Percentiles rank a stretch among this genome's conserved stretches.
These are phyloP conservation scores for Globisporangium camurandrum DNA, from an alignment of 352 stramenopile species.

Conservation along the genomic window DNA sequence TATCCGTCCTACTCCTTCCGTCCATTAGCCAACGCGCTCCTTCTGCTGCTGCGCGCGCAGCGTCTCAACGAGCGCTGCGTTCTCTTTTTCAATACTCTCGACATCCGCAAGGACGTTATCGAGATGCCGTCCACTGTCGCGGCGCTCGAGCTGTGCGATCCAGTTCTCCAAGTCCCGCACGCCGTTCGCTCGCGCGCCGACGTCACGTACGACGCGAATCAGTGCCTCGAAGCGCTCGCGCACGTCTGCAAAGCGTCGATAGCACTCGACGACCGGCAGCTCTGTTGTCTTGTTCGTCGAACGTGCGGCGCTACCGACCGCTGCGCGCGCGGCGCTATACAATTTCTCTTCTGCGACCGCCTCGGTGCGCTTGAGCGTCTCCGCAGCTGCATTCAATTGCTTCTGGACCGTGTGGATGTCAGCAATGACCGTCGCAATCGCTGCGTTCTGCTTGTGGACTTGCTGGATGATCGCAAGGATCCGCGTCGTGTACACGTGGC, in stretches of 20 bases:
- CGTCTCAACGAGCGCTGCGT: constrained; percentile 44
- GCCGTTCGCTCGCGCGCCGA: constrained; percentile 74
- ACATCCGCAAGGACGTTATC: constrained; percentile 71
- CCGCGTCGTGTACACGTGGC: constrained; percentile 78
- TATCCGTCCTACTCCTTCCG: neutral
- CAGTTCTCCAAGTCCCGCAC: constrained; percentile 75
- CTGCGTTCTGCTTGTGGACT: constrained; percentile 84
- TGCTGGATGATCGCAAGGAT: constrained; percentile 91
- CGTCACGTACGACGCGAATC: constrained; percentile 48
- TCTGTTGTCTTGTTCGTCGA: constrained; percentile 9
- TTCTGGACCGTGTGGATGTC: constrained; percentile 77
- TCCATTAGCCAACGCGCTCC: neutral
- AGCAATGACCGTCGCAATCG: constrained; percentile 76
- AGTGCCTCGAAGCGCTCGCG: constrained; percentile 82
- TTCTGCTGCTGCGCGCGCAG: constrained; percentile 17
- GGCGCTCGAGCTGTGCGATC: constrained; percentile 72
- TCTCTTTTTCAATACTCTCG: constrained; percentile 60
- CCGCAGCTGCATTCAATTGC: constrained; percentile 62
- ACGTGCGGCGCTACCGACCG: constrained; percentile 15
- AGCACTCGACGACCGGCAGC: constrained; percentile 66
- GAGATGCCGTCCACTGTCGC: constrained; percentile 60
- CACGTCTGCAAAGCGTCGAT: constrained; percentile 77
- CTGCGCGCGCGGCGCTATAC: constrained; percentile 52
- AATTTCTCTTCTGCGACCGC: constrained; percentile 79
- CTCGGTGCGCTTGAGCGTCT: constrained; percentile 81